Percentiles rank a stretch among this genome's conserved stretches.
phyloP scores from a whole-genome alignment of 164 flowering plant genomes.

The Warburgia ugandensis region DNA sequence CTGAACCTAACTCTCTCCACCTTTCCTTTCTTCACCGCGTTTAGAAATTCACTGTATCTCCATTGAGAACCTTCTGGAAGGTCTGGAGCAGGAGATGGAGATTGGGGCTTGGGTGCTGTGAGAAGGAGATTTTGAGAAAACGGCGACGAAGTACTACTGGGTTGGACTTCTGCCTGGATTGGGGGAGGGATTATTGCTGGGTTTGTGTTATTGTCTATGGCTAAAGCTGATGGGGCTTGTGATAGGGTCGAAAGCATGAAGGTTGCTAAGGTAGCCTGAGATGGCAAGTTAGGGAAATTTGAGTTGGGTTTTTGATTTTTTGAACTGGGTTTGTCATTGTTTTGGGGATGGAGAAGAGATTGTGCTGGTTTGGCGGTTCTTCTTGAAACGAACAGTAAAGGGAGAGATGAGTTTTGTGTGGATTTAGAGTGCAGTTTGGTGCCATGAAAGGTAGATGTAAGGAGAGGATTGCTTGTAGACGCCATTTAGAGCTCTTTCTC shows the following conservation, averaged over 20 bases:
- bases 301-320: conserved; percentile 19
- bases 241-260: conserved; percentile 47
- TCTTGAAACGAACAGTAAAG: conserved; percentile 58
- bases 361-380: conserved; percentile 18
- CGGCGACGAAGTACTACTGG: conserved; percentile 35
- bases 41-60: conserved; percentile 94
- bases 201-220: conserved; percentile 22
- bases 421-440: conserved; percentile 7
- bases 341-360: conserved; percentile 9
- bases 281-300: conserved; percentile 14
- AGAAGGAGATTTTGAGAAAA: conserved; percentile 51
- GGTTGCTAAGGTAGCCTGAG: conserved; percentile 58
- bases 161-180: conserved; percentile 50
- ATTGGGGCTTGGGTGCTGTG: conserved; percentile 70
- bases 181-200: conserved; percentile 27
- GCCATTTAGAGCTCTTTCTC: conserved; percentile 25
- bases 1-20: conserved; percentile 91
- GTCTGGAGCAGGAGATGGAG: conserved; percentile 40
- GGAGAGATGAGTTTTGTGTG: conserved; percentile 23
- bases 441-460: conserved; percentile 52
- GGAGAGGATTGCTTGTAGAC: conserved; percentile 26
- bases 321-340: conserved; percentile 17
- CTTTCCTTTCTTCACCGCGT: conserved; percentile 90
- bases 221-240: conserved; percentile 47
- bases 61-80: conserved; percentile 89